Base-by-base conservation (phyloP, 2,329 filamentous ascomycete genomes). In the Cercospora zeina region DNA sequence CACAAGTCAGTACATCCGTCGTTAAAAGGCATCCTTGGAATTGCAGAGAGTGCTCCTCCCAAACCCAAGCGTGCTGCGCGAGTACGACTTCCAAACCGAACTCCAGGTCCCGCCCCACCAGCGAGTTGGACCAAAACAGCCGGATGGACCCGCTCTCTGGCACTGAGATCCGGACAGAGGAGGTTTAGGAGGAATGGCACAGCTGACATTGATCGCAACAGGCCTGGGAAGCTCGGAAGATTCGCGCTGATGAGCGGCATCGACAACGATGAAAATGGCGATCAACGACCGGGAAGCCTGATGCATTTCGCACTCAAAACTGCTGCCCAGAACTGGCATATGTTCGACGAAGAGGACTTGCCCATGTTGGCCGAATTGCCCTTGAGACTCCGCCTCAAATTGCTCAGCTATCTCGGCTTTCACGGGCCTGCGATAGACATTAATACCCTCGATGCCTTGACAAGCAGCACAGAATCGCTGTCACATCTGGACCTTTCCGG, bases 301-400 rank as follows among this genome's bases (percentile, higher is more conserved):
- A 65, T 81, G 50, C 80, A 87, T 72, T 69, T 77, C 4, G 72
- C 80, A 14, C 70, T 88, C 37, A 84, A 82, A 66, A 77, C 78
- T 0, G 80, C 87, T 68, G 83, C 84, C 2, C 68, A 72, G 24
- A 79, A 85, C 24, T 88, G 85, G 85, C 72, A 78, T 9, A 80
- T 81, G 72, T 80, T 87, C 63, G 72, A 82, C 27, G 78, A 82
- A 56, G 85, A 85, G 65, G 84, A 87, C 67, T 80, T 82, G 59
- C 74, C 81, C 16, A 83, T 82, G 54, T 72, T 88, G 2, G 75
- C 78, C 1, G 75, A 80, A 2, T 68, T 87, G 11, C 83, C 85
- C 0, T 72, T 77, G 14, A 76, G 77, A 42, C 68, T 85, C 5
- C 85, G 85, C 66, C 74, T 81, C 63, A 72, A 78, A 1, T 66